Evolutionary conservation across 306 rosid genomes (phyloP).

Genomic region (Casuarina glauca): DNA sequence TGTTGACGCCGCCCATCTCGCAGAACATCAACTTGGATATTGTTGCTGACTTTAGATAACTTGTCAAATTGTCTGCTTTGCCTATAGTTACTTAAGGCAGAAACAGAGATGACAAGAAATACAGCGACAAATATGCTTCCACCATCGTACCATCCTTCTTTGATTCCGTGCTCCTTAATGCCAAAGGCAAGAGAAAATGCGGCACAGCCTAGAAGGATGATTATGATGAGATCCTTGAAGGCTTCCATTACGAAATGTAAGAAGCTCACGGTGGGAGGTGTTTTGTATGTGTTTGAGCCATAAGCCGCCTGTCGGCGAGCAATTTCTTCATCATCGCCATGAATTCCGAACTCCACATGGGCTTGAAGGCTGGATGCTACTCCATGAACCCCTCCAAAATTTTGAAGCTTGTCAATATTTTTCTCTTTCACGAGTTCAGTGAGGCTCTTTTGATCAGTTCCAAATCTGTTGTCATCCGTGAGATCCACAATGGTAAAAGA

Average conservation of each 20-base stretch:
- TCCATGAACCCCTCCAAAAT: conserved; percentile 36
- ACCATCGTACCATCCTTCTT: conserved; percentile 25
- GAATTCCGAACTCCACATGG: conserved; percentile 21
- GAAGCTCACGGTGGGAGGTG: conserved; percentile 26
- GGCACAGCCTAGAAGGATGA: conserved; percentile 29
- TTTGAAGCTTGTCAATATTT: conserved; percentile 17
- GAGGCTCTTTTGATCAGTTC: conserved; percentile 29
- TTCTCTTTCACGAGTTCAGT: conserved; percentile 38
- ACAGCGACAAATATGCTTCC: conserved; percentile 29
- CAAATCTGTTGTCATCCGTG: conserved; percentile 1
- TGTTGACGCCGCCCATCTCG: conserved; percentile 18
- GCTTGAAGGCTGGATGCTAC: conserved; percentile 35
- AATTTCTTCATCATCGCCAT: conserved; percentile 10
- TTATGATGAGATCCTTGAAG: conserved; percentile 25
- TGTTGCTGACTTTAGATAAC: conserved; percentile 14
- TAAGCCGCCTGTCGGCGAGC: background rate
- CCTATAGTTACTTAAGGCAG: conserved; percentile 22
- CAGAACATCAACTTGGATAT: conserved; percentile 29
- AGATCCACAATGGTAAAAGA: conserved; percentile 26
- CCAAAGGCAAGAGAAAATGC: conserved; percentile 30
- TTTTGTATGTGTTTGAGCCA: conserved; percentile 25
- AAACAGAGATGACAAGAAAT: conserved; percentile 17
- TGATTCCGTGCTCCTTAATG: conserved; percentile 16
- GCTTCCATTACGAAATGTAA: conserved; percentile 32
- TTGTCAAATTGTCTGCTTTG: conserved; percentile 23